Conservation (phyloP, 225 moss, liverwort and hornwort genomes). For the Sphagnum contortum region DNA sequence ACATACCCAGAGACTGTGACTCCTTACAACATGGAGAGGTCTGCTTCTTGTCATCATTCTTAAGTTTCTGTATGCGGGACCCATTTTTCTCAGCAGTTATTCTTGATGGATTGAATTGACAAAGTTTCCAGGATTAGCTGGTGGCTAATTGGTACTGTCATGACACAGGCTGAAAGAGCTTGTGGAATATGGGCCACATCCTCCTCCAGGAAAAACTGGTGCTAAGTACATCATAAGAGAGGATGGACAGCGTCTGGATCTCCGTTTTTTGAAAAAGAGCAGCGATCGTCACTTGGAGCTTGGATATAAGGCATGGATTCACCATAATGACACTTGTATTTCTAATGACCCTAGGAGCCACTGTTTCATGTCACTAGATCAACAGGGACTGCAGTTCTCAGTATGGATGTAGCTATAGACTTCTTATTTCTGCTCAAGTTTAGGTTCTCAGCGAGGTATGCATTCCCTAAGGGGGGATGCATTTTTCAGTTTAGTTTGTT, state of each 20-base stretch:
- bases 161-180: constrained; percentile 88
- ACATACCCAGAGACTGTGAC: constrained; percentile 99
- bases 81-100: too few species aligned
- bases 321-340: not conserved
- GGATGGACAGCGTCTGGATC: constrained; percentile 95
- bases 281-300: constrained; percentile 98
- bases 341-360: too few species aligned
- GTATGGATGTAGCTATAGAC: too few species aligned
- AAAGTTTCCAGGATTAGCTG: constrained; percentile 3
- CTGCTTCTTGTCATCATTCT: not conserved
- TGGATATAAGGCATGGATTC: constrained; percentile 70
- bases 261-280: constrained; percentile 96
- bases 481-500: not conserved
- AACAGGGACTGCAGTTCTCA: too few species aligned
- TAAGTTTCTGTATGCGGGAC: too few species aligned
- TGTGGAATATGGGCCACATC: constrained; percentile 98
- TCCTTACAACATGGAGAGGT: constrained; percentile 99
- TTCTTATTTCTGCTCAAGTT: too few species aligned
- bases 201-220: constrained; percentile 97
- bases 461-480: not conserved
- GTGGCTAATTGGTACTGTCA: constrained; percentile 2
- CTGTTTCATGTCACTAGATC: too few species aligned
- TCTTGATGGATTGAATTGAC: not conserved
- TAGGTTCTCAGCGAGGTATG: too few species aligned
- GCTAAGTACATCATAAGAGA: constrained; percentile 98